Evolutionary conservation across 257 asterid genomes (phyloP), one percentile per base, ranked within the genome.

Genomic region (Salvia hispanica): DNA sequence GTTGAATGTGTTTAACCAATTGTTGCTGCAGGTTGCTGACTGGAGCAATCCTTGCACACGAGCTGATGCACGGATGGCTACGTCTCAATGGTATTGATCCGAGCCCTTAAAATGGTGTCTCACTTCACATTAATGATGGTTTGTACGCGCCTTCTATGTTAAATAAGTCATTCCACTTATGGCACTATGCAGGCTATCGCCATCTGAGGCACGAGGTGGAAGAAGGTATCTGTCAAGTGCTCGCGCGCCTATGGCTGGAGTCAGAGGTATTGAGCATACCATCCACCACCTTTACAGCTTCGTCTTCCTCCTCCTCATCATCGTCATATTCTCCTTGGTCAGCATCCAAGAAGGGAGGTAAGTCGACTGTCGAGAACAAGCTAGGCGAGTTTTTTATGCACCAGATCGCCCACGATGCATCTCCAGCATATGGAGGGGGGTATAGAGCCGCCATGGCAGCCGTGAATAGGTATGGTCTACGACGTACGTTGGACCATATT

Each of bases 41-140:
- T 11, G 99, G 99, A 46, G 98, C 96, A 42, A 91, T 91, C 70
- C 97, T 95, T 25, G 97, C 98, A n/a, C 99, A 95, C 14, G 99
- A 95, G 83, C 62, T 91, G 72, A 95, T 95, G 98, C 99, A 94
- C 48, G 99, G 89, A 72, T 94, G 99, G 99, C 65, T 94, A 65
- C 96, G 96, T 25, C 95, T 95, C 11, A 91, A 88, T 45, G 98
- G 99, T 91, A 80, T 72, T 13, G 31, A 12, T 25, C 1, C 68
- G 4, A 9, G 16, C 62, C 28, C 28, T 37, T 7, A 3, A n/a
- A 6, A 6, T 52, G 31, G 31, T 55, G 42, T 7, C 14, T 1
- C n/a, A 53, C 14, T 21, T 21, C 15, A 9, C 11, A 18, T 52
- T 1, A 16, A 51, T 51, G 33, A 34, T 34, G 39, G 39, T 34